Evolutionary conservation across 345 rosid genomes (phyloP), one percentile per base, ranked within the genome.

Genomic region (Euphorbia pulcherrima): DNA sequence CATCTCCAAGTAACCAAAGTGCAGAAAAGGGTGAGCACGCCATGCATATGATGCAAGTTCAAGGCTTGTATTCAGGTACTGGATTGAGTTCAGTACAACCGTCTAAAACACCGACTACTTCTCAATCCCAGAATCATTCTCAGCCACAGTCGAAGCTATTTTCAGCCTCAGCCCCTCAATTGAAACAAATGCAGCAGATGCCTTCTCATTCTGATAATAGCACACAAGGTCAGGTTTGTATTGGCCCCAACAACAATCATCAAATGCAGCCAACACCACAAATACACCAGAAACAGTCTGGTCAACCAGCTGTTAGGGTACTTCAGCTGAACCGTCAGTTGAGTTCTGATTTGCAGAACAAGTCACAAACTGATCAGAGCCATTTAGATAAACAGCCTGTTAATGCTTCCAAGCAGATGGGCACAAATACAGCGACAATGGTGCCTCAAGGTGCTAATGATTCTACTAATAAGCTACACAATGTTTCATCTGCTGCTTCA

Each of bases 11-110:
- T 73, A 89, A 75, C 83, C 85, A 81, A 80, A 74, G 80, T 75
- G 80, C 77, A 2, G 96, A 88, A 73, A 90, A 95, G 74, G 96
- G 92, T 71, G 88, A 84, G 74, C 78, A 79, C 46, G 76, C 76
- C 65, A 77, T 81, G 81, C 81, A 84, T 67, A 71, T 83, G 79
- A 82, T 81, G 72, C 92, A 86, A 71, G 90, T 85, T 69, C 87
- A 79, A 78, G 86, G 87, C 66, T 77, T 84, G 62, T 82, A 78
- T 73, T 75, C 94, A 27, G 92, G 87, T 58, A 53, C 86, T 73
- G 71, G 82, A 56, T 69, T 79, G 56, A 83, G 62, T 71, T 64
- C 92, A n/a, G 75, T 82, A 68, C 93, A 81, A 74, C 79, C 80
- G 55, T 80, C 94, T 41, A 92, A 90, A 80, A 68, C 92, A 40